phyloP scores from a whole-genome alignment of 352 stramenopile genomes.

The Phytophthora pluvialis region DNA sequence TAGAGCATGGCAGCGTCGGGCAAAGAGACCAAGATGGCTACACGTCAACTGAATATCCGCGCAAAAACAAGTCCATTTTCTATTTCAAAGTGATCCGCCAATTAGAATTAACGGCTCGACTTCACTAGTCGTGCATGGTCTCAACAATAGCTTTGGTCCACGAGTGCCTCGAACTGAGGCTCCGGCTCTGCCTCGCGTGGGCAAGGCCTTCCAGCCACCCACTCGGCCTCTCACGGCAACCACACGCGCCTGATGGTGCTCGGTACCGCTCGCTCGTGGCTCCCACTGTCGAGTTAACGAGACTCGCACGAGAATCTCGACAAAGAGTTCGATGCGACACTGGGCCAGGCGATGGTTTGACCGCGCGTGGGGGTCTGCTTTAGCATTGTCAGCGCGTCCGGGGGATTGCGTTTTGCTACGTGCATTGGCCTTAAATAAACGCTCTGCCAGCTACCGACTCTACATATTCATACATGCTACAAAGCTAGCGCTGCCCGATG shows the following conservation, averaged over 20 bases:
- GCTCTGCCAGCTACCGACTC: slow-evolving; percentile 8
- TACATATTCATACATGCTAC: slow-evolving; percentile 30
- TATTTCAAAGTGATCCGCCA: slow-evolving; percentile 1
- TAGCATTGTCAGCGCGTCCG: not conserved
- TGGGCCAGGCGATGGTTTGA: not conserved
- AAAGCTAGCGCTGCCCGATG: slow-evolving; percentile 2
- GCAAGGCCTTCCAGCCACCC: slow-evolving; percentile 1
- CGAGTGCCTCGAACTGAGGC: not conserved
- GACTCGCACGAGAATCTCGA: slow-evolving; percentile 17
- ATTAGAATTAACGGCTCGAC: not conserved
- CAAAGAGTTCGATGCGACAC: slow-evolving; percentile 5
- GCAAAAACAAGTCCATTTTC: not conserved
- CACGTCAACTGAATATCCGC: slow-evolving; percentile 1
- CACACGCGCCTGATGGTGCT: slow-evolving; percentile 20
- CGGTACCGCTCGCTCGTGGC: slow-evolving; percentile 1
- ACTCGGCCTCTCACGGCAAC: slow-evolving; percentile 15
- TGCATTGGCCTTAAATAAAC: slow-evolving; percentile 29
- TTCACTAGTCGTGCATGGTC: not conserved
- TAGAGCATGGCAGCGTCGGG: slow-evolving; percentile 1
- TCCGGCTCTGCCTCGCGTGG: slow-evolving; percentile 1
- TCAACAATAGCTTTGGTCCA: not conserved
- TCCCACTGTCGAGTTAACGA: slow-evolving; percentile 27
- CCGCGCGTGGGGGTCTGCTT: not conserved
- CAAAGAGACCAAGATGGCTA: slow-evolving; percentile 15
- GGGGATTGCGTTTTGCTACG: not conserved